phyloP scores from a whole-genome alignment of 2,329 filamentous ascomycete species.

The Xylariaceae sp. region DNA sequence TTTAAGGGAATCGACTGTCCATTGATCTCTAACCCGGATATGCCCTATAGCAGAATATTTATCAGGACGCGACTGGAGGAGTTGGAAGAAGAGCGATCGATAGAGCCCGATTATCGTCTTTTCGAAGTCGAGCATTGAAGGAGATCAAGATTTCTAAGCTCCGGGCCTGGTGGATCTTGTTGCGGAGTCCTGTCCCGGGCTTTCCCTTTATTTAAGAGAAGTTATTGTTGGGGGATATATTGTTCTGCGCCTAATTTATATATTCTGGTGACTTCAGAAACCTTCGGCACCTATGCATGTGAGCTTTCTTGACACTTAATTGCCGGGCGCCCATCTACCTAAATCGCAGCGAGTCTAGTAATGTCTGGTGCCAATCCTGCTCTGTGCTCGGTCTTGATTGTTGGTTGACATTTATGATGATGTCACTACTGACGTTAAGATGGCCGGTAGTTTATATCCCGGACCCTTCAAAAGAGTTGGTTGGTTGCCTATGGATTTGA shows the following conservation, averaged over 20 bases:
- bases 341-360: constrained; percentile 18
- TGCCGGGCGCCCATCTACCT: constrained; percentile 19
- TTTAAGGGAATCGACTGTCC: constrained; percentile 6
- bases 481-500: too few species aligned
- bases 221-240: constrained; percentile 30
- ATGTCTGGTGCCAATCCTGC: not conserved
- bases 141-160: constrained; percentile 16
- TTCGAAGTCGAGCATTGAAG: constrained; percentile 46
- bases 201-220: constrained; percentile 44
- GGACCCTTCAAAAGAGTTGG: too few species aligned
- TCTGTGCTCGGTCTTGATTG: not conserved
- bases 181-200: constrained; percentile 33
- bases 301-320: constrained; percentile 16
- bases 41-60: constrained; percentile 27
- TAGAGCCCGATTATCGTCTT: constrained; percentile 46
- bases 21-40: not conserved
- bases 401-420: not conserved
- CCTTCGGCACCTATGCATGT: constrained; percentile 23
- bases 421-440: not conserved
- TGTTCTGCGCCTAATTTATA: constrained; percentile 32
- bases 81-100: constrained; percentile 44
- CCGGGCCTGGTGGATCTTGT: constrained; percentile 14
- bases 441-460: too few species aligned
- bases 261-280: constrained; percentile 25
- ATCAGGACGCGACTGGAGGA: constrained; percentile 35